Evolutionary conservation across 2,329 filamentous ascomycete species (phyloP).

Genomic region (Neofusicoccum parvum): DNA sequence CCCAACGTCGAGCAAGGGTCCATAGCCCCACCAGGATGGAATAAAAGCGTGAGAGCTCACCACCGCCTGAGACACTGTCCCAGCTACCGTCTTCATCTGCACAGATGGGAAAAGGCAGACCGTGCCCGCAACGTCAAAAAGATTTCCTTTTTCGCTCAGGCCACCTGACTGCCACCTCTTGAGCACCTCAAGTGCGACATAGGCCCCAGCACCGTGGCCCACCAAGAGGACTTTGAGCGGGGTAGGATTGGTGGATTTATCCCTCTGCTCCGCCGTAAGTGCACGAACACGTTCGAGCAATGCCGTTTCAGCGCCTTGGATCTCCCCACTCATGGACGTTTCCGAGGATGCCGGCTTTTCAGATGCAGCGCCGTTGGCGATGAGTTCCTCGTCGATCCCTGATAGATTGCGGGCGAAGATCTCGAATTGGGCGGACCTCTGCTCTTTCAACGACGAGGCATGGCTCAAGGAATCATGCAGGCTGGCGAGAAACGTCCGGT

Average conservation of each 20-base stretch:
- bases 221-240: not conserved
- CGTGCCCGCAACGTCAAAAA: not conserved
- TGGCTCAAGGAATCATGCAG: slow-evolving; percentile 49
- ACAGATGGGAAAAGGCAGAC: slow-evolving; percentile 5
- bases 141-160: not conserved
- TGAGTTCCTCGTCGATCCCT: slow-evolving; percentile 45
- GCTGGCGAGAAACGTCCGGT: slow-evolving; percentile 64
- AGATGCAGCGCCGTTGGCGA: slow-evolving; percentile 23
- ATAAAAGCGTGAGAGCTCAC: not conserved
- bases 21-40: not conserved
- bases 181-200: not conserved
- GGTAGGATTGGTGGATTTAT: too few relatives aligned
- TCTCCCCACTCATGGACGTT: not conserved
- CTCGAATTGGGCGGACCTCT: slow-evolving; percentile 27
- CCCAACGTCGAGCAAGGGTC: too few relatives aligned
- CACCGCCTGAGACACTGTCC: not conserved
- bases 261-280: not conserved
- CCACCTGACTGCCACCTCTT: not conserved
- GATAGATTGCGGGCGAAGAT: slow-evolving; percentile 45
- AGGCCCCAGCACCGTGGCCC: slow-evolving; percentile 2
- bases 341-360: not conserved
- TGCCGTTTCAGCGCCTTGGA: not conserved
- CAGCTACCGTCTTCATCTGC: not conserved
- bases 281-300: not conserved
- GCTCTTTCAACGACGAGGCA: not conserved